phyloP scores from a whole-genome alignment of 768 basidiomycete species.

The Hericium rajendrae region DNA sequence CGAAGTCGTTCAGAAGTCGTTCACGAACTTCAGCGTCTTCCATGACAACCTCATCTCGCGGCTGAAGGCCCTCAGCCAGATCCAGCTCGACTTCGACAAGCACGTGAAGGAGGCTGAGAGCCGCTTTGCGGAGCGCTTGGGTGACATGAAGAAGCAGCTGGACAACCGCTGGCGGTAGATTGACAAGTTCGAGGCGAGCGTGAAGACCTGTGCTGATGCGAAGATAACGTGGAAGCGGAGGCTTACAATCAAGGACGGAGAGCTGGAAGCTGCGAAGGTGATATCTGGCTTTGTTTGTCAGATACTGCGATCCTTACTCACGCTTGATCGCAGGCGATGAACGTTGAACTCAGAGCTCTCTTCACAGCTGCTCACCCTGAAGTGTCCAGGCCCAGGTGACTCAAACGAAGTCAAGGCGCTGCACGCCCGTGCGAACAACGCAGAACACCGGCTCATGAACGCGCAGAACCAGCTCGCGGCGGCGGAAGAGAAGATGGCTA shows the following conservation, averaged over 20 bases:
- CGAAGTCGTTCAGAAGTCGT: too few species aligned
- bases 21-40: constrained; percentile 89
- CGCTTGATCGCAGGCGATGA: constrained; percentile 36
- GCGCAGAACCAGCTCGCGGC: constrained; percentile 76
- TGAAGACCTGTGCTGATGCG: constrained; percentile 70
- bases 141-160: constrained; percentile 66
- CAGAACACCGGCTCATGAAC: constrained; percentile 81
- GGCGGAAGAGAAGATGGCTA: constrained; percentile 77
- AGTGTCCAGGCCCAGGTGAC: constrained; percentile 49
- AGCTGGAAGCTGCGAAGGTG: constrained; percentile 82
- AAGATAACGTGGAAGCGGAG: constrained; percentile 78
- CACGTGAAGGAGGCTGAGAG: constrained; percentile 14
- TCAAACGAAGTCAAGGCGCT: constrained; percentile 65
- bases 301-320: too few species aligned
- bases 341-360: constrained; percentile 69
- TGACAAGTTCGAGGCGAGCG: constrained; percentile 80
- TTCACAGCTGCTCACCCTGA: constrained; percentile 53
- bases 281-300: too few species aligned
- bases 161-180: constrained; percentile 85
- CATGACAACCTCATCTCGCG: constrained; percentile 89
- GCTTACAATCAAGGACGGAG: constrained; percentile 67
- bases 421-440: constrained; percentile 65
- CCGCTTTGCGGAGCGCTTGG: neutral
- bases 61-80: constrained; percentile 74
- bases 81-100: constrained; percentile 82